Evolutionary conservation across 768 basidiomycete genomes (phyloP).

Genomic region (Leucosporidium yakuticum): DNA sequence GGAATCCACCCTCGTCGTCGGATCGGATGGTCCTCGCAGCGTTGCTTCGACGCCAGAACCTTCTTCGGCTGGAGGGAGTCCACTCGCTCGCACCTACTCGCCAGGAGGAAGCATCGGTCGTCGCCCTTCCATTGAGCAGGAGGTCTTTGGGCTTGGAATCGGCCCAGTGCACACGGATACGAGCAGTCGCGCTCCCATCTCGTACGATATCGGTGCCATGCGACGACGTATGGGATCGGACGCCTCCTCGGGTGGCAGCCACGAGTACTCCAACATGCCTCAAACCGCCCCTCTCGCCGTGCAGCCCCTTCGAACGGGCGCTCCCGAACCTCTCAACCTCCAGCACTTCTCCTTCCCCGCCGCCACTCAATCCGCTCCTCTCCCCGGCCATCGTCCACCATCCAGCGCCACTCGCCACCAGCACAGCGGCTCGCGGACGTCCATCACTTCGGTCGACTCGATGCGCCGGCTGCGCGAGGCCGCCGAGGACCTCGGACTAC

Average conservation of each 20-base stretch:
- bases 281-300: conserved; percentile 22
- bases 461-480: conserved; percentile 34
- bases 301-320: not conserved
- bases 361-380: not conserved
- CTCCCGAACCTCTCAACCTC: not conserved
- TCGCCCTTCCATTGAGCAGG: not conserved
- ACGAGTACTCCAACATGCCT: not conserved
- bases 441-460: conserved; percentile 12
- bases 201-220: conserved; percentile 7
- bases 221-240: not conserved
- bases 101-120: not conserved
- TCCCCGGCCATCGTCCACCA: too few species aligned
- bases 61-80: too few species aligned
- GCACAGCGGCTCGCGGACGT: not conserved
- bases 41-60: too few species aligned
- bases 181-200: not conserved
- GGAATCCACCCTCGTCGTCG: too few species aligned
- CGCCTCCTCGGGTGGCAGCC: not conserved
- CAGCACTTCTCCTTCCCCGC: not conserved
- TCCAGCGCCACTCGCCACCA: too few species aligned
- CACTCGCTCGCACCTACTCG: too few species aligned
- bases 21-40: too few species aligned
- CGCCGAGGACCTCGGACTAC: conserved; percentile 33
- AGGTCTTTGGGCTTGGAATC: conserved; percentile 9
- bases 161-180: not conserved